phyloP scores from a whole-genome alignment of 2,329 filamentous ascomycete genomes.

The Pseudogymnoascus sp. region DNA sequence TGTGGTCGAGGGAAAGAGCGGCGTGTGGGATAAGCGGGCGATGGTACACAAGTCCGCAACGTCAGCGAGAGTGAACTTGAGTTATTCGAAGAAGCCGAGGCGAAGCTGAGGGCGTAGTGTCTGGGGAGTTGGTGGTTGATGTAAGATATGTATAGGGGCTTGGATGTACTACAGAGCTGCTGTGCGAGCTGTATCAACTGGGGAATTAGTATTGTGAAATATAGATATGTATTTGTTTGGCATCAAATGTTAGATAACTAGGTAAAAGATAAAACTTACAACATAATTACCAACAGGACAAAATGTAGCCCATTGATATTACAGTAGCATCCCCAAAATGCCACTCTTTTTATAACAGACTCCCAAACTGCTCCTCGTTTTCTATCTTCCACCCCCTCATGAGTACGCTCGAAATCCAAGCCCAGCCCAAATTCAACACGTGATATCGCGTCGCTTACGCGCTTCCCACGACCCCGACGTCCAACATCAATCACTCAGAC shows the following conservation, averaged over 20 bases:
- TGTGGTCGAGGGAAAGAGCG: slow-evolving; percentile 78
- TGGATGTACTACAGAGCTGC: not conserved
- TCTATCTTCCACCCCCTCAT: not conserved
- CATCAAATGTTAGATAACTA: not conserved
- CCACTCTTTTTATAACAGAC: not conserved
- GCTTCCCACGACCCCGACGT: not conserved
- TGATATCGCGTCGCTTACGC: slow-evolving; percentile 4
- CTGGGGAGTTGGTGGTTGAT: not conserved
- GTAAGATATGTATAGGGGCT: slow-evolving; percentile 1
- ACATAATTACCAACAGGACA: not conserved
- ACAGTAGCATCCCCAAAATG: not conserved
- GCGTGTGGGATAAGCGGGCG: slow-evolving; percentile 75
- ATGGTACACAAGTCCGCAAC: slow-evolving; percentile 75
- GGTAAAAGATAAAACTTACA: not conserved
- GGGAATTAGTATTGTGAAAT: not conserved
- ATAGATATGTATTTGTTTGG: not conserved
- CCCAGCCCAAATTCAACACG: not conserved
- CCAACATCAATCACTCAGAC: not conserved
- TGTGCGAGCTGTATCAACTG: not conserved
- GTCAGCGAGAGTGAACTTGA: slow-evolving; percentile 66
- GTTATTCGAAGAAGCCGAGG: slow-evolving; percentile 28
- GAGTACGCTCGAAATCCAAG: not conserved
- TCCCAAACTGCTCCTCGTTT: not conserved
- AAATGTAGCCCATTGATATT: not conserved
- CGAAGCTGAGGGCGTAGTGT: not conserved